Percentiles rank a stretch among this genome's conserved stretches.
Conservation (phyloP, 2,329 filamentous ascomycete species). For the Fusarium liriodendri region DNA sequence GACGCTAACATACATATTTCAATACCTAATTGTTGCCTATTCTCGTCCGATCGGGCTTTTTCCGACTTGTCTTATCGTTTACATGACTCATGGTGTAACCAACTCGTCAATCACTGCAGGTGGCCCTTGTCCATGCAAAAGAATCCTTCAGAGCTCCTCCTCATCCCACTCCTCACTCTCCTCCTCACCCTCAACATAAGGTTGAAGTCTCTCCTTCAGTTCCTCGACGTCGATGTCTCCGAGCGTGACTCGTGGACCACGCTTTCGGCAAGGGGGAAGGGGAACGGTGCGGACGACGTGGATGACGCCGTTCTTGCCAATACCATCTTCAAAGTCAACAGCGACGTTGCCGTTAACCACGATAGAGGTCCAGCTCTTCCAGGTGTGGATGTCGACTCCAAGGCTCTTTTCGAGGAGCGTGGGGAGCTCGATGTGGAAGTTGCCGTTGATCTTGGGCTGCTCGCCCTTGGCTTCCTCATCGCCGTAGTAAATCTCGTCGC, state of each 20-base stretch:
- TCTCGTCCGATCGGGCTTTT: neutral
- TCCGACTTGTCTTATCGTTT: neutral
- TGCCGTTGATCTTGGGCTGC: slow-evolving; percentile 27
- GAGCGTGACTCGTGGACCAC: slow-evolving; percentile 9
- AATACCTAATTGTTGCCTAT: neutral
- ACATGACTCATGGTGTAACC: neutral
- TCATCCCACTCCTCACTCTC: slow-evolving; percentile 11
- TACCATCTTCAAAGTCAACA: slow-evolving; percentile 75
- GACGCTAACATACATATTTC: neutral
- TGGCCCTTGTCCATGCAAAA: neutral
- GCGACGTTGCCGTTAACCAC: slow-evolving; percentile 79
- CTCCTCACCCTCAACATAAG: slow-evolving; percentile 38
- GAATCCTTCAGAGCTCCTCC: slow-evolving; percentile 27
- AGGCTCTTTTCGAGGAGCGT: slow-evolving; percentile 77
- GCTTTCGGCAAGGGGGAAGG: slow-evolving; percentile 74
- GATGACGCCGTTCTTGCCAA: slow-evolving; percentile 84
- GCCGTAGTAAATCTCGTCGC: slow-evolving; percentile 78
- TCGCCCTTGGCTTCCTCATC: slow-evolving; percentile 36
- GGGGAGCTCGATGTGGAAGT: slow-evolving; percentile 74
- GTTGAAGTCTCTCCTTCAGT: slow-evolving; percentile 44
- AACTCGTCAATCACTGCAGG: neutral
- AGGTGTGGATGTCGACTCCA: slow-evolving; percentile 76
- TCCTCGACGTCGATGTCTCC: slow-evolving; percentile 46
- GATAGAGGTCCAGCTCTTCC: slow-evolving; percentile 76
- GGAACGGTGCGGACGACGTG: slow-evolving; percentile 80